These are phyloP conservation scores for Tilletia walkeri DNA, from an alignment of 1,284 basidiomycete species.

Conservation along the genomic window DNA sequence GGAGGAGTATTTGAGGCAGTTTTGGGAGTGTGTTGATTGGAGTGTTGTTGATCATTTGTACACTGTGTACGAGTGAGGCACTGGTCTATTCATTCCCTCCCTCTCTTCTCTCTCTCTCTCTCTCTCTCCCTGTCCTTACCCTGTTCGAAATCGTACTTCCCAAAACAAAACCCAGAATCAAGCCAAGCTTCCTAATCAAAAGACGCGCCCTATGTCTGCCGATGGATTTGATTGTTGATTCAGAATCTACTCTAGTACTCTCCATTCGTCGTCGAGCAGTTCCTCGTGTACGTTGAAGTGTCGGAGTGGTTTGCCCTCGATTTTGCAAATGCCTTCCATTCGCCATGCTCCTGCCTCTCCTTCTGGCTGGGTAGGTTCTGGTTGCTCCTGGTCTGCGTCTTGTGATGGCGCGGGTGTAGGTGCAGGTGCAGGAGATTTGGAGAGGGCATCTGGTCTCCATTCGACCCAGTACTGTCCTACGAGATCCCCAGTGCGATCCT, in stretches of 20 bases:
- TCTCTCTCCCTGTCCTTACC: background rate
- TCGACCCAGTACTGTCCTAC: conserved; percentile 74
- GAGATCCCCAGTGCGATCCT: conserved; percentile 62
- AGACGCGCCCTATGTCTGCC: no score
- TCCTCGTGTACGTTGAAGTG: conserved; percentile 83
- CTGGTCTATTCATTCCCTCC: no score
- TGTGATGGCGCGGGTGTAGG: background rate
- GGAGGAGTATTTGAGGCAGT: conserved; percentile 81
- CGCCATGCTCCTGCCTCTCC: conserved; percentile 10
- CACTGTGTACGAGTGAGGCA: conserved; percentile 27
- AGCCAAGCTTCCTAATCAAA: background rate
- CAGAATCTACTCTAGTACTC: background rate
- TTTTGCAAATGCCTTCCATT: conserved; percentile 27
- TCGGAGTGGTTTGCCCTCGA: conserved; percentile 57
- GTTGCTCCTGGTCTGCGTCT: background rate
- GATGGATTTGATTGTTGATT: background rate
- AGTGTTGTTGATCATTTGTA: conserved; percentile 48
- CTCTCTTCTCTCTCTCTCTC: background rate
- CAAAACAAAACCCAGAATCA: background rate
- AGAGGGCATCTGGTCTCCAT: conserved; percentile 61
- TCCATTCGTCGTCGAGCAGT: conserved; percentile 60
- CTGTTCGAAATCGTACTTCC: no score
- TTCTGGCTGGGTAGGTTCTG: background rate
- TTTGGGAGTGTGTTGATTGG: conserved; percentile 90
- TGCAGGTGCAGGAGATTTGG: conserved; percentile 36